Evolutionary conservation across 2,329 filamentous ascomycete species (phyloP), one percentile per base, ranked within the genome.

Genomic region (Penicillium glabrum): DNA sequence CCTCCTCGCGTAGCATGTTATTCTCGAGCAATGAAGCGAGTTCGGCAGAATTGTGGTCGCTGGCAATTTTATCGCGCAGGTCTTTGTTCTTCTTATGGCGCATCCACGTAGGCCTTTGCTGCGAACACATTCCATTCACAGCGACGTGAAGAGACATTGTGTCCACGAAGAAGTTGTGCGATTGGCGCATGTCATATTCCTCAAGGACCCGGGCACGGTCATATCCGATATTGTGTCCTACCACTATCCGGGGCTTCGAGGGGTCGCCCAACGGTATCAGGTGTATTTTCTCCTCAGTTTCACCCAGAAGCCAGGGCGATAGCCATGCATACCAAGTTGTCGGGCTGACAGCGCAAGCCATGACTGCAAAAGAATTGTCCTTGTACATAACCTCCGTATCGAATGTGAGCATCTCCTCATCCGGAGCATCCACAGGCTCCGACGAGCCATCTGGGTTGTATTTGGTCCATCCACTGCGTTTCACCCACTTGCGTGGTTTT

Each of bases 131-230:
- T 60, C 95, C 95, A 71, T 99, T 99, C 24, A 96, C 93, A 2
- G 96, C 96, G 8, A 96, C 93, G 72, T 99, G 95, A 21, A 99
- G 79, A 1, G 93, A 98, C 95, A 99, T 99, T 29, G 95, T 99
- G 72, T 99, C 95, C 51, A 99, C 77, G 71, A 96, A 99, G 44
- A 86, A 89, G 65, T 92, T 98, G 39, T 86, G 85, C 1, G 91
- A 89, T 72, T 97, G 93, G 53, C 85, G 80, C 41, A 98, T 75
- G 67, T 88, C 83, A 72, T 99, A 99, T 72, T 99, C 95, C 71
- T 99, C 95, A 21, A 87, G 76, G 53, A 97, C 85, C 35, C 96
- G 84, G 16, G 93, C 93, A 24, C 95, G 84, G 71, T 99, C 95
- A 72, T 96, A 99, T 21, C 95, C 95, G 57, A 99, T 86, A 64